Evolutionary conservation across 768 basidiomycete species (phyloP), one percentile per base, ranked within the genome.

Genomic region (Auricularia sp.): DNA sequence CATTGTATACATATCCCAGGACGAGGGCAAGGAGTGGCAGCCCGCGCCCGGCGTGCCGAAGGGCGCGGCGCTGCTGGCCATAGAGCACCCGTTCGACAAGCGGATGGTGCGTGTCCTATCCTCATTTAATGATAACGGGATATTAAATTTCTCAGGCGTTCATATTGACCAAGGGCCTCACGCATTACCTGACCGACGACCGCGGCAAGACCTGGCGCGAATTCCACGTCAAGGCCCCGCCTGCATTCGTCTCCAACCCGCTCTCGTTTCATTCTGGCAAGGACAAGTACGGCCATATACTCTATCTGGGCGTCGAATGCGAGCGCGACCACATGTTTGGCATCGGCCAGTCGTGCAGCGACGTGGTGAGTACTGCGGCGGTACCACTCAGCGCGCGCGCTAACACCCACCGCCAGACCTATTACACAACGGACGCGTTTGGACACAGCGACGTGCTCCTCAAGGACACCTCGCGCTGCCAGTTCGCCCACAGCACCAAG

Each of bases 181-280:
- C 73, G 24, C 95, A 98, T 74, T 99, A 91, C 75, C 86, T 89
- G 37, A 94, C 97, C 2, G 83, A 85, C 42, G 89, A 99, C 75
- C 83, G 89, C 66, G 96, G 97, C 64, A 85, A 83, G 75, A 85
- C 88, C 39, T 99, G 96, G 96, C 84, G 85, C 63, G 73, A 83
- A 0, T 98, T 98, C 73, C 78, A 87, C 1, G 81, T 92, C 44
- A 84, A 87, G 4, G 62, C 82, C 6, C 69, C 79, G 0, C 87
- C 89, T 0, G 83, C 88, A 0, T 76, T 82, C 54, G 80, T 88
- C 13, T 65, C 80, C 3, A 76, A 78, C 34, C 90, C 91, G 2
- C 82, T 99, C 3, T 86, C 91, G 0, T 99, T 98, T 78, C 94
- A 98, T 70, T 88, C 92, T 0, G 85, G 88, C 65, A 77, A 84